phyloP scores from a whole-genome alignment of 192 early-diverging fungal genomes.

The Mortierella alpina region DNA sequence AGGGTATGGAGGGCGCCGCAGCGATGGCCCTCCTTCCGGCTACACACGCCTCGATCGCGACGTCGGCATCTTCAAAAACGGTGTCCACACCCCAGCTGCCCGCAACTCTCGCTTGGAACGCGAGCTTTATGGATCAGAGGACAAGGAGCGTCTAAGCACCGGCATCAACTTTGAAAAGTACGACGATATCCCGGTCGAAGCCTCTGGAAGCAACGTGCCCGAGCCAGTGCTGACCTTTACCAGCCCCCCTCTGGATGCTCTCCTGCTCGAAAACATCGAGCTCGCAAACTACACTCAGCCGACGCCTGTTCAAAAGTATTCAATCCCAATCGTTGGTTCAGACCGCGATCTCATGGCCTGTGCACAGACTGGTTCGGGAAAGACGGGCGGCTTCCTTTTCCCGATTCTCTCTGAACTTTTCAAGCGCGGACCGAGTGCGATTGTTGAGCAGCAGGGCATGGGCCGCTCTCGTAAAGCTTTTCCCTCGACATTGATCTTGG shows the following conservation, averaged over 20 bases:
- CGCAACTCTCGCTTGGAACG: slow-evolving; percentile 82
- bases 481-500: slow-evolving; percentile 84
- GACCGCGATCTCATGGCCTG: slow-evolving; percentile 98
- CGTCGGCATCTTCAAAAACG: slow-evolving; percentile 59
- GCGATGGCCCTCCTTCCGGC: slow-evolving; percentile 20
- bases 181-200: slow-evolving; percentile 97
- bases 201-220: slow-evolving; percentile 75
- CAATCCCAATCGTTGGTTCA: slow-evolving; percentile 81
- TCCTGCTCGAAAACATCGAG: slow-evolving; percentile 90
- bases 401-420: slow-evolving; percentile 94
- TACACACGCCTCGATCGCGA: slow-evolving; percentile 40
- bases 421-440: slow-evolving; percentile 74
- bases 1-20: slow-evolving; percentile 40
- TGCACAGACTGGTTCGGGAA: slow-evolving; percentile 95
- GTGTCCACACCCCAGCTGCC: slow-evolving; percentile 80
- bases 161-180: slow-evolving; percentile 99
- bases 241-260: slow-evolving; percentile 77
- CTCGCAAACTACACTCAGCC: slow-evolving; percentile 87
- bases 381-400: slow-evolving; percentile 97
- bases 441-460: slow-evolving; percentile 59
- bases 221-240: slow-evolving; percentile 61
- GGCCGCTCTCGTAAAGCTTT: slow-evolving; percentile 75
- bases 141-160: slow-evolving; percentile 78
- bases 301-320: slow-evolving; percentile 96
- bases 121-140: slow-evolving; percentile 83